Conservation (phyloP, 805 yeast species). For the Pichia exigua region DNA sequence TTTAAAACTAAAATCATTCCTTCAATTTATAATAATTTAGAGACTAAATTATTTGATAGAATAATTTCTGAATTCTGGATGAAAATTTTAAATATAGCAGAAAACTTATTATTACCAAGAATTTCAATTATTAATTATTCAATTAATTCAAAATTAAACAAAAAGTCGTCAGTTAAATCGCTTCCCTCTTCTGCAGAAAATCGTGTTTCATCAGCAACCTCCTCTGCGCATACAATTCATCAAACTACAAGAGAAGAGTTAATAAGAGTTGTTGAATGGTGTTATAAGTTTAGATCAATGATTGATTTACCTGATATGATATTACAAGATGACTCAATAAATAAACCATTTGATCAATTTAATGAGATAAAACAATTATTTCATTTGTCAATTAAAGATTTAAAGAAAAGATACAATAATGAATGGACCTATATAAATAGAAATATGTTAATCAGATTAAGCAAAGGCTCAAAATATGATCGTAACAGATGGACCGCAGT, state of each 20-base stretch:
- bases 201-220: background rate
- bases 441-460: slow-evolving; percentile 15
- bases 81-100: slow-evolving; percentile 62
- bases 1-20: slow-evolving; percentile 19
- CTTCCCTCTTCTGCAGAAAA: background rate
- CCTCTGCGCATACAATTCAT: slow-evolving; percentile 1
- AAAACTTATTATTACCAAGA: slow-evolving; percentile 66
- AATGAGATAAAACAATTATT: slow-evolving; percentile 13
- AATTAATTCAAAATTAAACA: slow-evolving; percentile 11
- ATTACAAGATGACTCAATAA: slow-evolving; percentile 15
- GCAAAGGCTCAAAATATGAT: slow-evolving; percentile 24
- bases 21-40: slow-evolving; percentile 24
- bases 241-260: slow-evolving; percentile 20
- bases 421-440: slow-evolving; percentile 20
- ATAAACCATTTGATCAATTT: slow-evolving; percentile 18
- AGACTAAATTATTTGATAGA: slow-evolving; percentile 25
- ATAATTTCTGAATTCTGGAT: slow-evolving; percentile 57
- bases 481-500: slow-evolving; percentile 39
- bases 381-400: slow-evolving; percentile 11
- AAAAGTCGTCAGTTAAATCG: slow-evolving; percentile 4
- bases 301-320: slow-evolving; percentile 22
- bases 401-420: slow-evolving; percentile 16
- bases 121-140: slow-evolving; percentile 9
- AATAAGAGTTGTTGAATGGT: slow-evolving; percentile 27
- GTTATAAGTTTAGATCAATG: slow-evolving; percentile 24